phyloP scores from a whole-genome alignment of 2,329 filamentous ascomycete species.

The Epichloe festucae region DNA sequence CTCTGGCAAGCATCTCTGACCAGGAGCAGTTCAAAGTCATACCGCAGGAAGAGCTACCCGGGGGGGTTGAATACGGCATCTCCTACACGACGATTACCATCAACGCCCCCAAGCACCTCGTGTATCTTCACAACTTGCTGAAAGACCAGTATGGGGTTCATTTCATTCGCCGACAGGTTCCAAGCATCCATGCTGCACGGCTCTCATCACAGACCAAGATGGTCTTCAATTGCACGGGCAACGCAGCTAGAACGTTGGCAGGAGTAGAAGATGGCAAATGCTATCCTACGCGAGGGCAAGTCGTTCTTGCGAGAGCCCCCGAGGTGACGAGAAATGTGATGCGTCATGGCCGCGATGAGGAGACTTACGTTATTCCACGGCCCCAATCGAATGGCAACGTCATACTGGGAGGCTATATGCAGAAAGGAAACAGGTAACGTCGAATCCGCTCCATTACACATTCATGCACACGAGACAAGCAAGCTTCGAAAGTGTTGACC shows the following conservation, averaged over 20 bases:
- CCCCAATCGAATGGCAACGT: conserved; percentile 22
- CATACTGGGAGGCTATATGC: conserved; percentile 27
- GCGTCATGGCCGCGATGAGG: conserved; percentile 25
- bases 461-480: no score
- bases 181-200: conserved; percentile 16
- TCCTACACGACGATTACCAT: conserved; percentile 24
- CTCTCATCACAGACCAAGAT: conserved; percentile 14
- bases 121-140: conserved; percentile 16
- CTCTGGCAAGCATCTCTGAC: no score
- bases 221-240: conserved; percentile 24
- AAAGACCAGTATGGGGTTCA: conserved; percentile 18
- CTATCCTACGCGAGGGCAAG: conserved; percentile 28
- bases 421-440: conserved; percentile 20
- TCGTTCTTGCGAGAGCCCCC: conserved; percentile 21
- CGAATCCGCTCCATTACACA: not conserved
- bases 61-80: conserved; percentile 21
- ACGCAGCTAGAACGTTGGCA: conserved; percentile 19
- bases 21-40: conserved; percentile 17
- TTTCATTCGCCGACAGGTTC: conserved; percentile 18
- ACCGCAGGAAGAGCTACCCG: conserved; percentile 14
- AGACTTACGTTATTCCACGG: conserved; percentile 28
- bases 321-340: conserved; percentile 22
- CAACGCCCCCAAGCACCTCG: conserved; percentile 25
- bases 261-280: conserved; percentile 25
- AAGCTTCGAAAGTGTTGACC: not conserved